Percentiles rank a stretch among this genome's conserved stretches.
Evolutionary conservation across 345 rosid species (phyloP).

Genomic region (Salix suchowensis): DNA sequence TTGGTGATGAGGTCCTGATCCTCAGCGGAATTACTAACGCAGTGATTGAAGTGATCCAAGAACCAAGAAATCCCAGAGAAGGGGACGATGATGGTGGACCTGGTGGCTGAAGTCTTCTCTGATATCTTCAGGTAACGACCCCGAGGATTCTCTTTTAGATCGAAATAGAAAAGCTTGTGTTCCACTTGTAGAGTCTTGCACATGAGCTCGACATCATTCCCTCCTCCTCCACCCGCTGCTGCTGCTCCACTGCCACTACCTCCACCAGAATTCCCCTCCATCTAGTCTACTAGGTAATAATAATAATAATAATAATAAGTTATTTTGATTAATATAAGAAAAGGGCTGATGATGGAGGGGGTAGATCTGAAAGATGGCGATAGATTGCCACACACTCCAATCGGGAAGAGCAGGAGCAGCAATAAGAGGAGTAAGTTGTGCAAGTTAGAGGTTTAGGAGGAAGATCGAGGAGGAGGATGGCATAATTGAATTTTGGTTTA

Average conservation of each 20-base stretch:
- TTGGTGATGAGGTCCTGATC: conserved; percentile 89
- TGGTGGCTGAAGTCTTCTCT: conserved; percentile 96
- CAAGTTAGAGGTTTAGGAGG: neutral
- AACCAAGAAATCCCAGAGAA: conserved; percentile 97
- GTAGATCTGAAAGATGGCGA: neutral
- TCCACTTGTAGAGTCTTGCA: conserved; percentile 95
- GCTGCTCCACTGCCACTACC: conserved; percentile 20
- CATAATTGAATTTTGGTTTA: neutral
- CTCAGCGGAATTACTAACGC: conserved; percentile 57
- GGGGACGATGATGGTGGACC: conserved; percentile 98
- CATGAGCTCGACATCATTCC: conserved; percentile 81
- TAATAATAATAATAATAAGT: neutral
- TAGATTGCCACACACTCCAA: neutral
- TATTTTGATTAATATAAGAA: neutral
- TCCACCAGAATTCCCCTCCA: conserved; percentile 57
- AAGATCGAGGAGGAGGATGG: neutral
- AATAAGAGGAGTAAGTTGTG: neutral
- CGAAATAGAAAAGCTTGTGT: conserved; percentile 96
- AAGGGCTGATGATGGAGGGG: neutral
- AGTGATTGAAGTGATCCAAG: conserved; percentile 95
- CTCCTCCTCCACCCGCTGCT: conserved; percentile 35
- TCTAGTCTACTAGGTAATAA: conserved; percentile 3
- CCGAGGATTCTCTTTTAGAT: conserved; percentile 92
- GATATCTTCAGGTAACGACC: conserved; percentile 94
- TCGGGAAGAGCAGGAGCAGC: neutral